Base-by-base conservation (phyloP, 495 filamentous ascomycete genomes). In the Astrothelium macrocarpum region DNA sequence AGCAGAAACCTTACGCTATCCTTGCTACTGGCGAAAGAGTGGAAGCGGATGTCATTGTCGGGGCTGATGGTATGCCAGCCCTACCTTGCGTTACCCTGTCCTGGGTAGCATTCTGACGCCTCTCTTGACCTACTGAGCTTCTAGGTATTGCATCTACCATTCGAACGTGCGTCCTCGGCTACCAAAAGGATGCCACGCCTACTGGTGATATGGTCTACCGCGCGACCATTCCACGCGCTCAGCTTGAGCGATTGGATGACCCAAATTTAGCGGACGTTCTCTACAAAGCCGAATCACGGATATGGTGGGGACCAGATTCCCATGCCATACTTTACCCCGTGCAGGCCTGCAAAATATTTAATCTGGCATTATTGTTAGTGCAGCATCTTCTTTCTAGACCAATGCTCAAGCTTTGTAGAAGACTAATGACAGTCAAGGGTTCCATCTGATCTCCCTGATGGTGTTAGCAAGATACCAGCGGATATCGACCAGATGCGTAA, bases 11-110 rank as follows among this genome's bases (percentile, higher is more conserved):
- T 1, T 71, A 64, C 9, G 53, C 73, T 32, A 65, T 56, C 2
- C 62, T 74, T 11, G 49, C 58, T 20, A 65, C 64, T 60, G 73
- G 73, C 16, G 61, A 67, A 46, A 67, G 65, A 53, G 65, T 73
- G 45, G 49, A 61, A 16, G 72, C 67, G n/a, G 72, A 73, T 46
- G 65, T 80, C 12, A 67, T 76, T 1, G 70, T 79, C n/a, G 76
- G 72, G 2, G 77, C 72, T 9, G 76, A 79, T 66, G 80, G 79
- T 26, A 80, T 80, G 45, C 0, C 20, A 16, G 66, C 79, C 79
- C 64, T 80, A 77, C 1, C 67, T 71, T 10, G 74, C 78, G 0
- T 39, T 39, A 14, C 14, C 34, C 34, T 39, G 34, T 39, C 14
- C 34, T 49, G 20, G 12, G 11, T 49, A 9, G 45, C 12, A 49